Conservation (phyloP, 352 stramenopile genomes). For the Elongisporangium anandrum region DNA sequence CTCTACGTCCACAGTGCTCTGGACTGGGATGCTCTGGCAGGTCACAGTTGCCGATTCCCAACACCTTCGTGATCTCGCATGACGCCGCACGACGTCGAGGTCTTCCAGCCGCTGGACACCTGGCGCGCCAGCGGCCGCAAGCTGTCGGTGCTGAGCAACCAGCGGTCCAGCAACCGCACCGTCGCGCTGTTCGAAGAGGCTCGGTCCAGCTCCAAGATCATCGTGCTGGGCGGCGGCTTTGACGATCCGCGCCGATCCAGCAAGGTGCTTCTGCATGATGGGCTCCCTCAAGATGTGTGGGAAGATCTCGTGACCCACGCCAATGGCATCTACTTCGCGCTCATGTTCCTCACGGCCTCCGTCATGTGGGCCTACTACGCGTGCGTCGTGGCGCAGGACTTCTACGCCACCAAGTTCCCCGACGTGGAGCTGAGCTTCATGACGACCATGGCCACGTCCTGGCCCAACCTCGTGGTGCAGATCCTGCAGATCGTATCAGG, state of each 20-base stretch:
- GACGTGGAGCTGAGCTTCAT: constrained; percentile 14
- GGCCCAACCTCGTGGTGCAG: constrained; percentile 8
- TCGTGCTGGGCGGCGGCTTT: background rate
- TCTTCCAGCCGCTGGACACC: background rate
- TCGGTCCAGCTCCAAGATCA: background rate
- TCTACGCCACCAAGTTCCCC: constrained; percentile 17
- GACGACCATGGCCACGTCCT: constrained; percentile 5
- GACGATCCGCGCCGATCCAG: background rate
- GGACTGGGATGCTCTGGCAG: background rate
- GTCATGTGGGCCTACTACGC: constrained; percentile 39
- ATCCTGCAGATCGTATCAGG: constrained; percentile 7
- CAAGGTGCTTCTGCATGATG: background rate
- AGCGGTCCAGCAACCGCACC: background rate
- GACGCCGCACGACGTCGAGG: background rate
- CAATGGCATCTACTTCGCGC: constrained; percentile 23
- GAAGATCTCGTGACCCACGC: constrained; percentile 21
- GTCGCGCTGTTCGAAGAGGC: background rate
- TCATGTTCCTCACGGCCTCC: constrained; percentile 34
- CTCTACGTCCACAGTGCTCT: background rate
- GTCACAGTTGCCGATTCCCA: background rate
- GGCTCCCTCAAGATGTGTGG: constrained; percentile 11
- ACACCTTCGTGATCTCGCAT: background rate
- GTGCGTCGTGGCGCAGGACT: constrained; percentile 31
- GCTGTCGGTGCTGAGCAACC: background rate
- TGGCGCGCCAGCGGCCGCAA: background rate